Evolutionary conservation across 1,139 yeast genomes (phyloP), one percentile per base, ranked within the genome.

Genomic region (Arxiozyma slooffiae): DNA sequence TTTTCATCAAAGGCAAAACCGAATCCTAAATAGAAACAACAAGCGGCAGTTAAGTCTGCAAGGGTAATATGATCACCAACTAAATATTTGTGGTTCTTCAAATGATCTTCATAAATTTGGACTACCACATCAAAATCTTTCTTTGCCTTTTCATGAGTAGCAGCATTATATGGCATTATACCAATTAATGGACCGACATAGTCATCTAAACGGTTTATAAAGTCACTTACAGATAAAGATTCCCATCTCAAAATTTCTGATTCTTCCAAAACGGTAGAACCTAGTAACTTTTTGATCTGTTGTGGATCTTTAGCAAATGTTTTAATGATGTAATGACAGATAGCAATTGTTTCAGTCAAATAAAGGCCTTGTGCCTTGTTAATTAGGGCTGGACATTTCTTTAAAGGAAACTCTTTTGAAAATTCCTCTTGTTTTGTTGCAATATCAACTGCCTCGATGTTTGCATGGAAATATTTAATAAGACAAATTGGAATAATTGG

Each of bases 21-120:
- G 34, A 53, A 52, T 16, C 52, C 55, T 23, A 52, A 24, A 14
- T 26, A 46, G 24, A 50, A 50, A 21, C 74, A 82, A 82, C 80
- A 62, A 59, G 84, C 89, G 60, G 75, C 71, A 64, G 76, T 78
- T 62, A 85, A 67, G 72, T 89, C 96, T 66, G 96, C 96, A 56
- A 81, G 68, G 52, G 96, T 76, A 62, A 85, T 63, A 75, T 92
- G 80, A 67, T 52, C 49, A 24, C 94, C 92, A 63, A 83, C 95
- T 66, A 89, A 80, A 76, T 76, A 89, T 57, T 96, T 85, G 80
- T 75, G 77, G 65, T 79, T 76, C 57, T 75, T 66, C 64, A 88
- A 78, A 74, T 85, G 79, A 48, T 71, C 66, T 73, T 84, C 90
- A 54, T 75, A 69, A 53, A 80, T 61, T 51, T 68, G 62, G 56